These are phyloP conservation scores for Pichia kudriavzevii DNA, from an alignment of 1,139 yeast species.

Conservation along the genomic window DNA sequence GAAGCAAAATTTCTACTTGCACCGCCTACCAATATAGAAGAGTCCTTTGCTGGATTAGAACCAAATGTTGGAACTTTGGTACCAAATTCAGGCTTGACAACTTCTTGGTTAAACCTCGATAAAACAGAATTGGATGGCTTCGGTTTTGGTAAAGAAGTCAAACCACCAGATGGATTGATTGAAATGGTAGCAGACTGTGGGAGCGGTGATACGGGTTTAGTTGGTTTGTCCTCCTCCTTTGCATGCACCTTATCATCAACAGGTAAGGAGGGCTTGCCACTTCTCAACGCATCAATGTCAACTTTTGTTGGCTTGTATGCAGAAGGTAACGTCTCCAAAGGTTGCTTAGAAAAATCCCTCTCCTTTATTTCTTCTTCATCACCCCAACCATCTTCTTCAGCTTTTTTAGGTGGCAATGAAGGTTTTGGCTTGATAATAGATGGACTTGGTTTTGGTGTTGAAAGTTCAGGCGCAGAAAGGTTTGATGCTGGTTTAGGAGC, in stretches of 20 bases:
- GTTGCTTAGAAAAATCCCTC: slow-evolving; percentile 58
- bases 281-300: slow-evolving; percentile 35
- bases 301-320: slow-evolving; percentile 65
- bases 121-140: slow-evolving; percentile 47
- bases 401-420: slow-evolving; percentile 21
- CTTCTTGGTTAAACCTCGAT: slow-evolving; percentile 37
- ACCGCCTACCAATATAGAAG: slow-evolving; percentile 54
- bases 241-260: slow-evolving; percentile 9
- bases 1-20: slow-evolving; percentile 62
- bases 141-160: slow-evolving; percentile 61
- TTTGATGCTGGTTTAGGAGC: slow-evolving; percentile 21
- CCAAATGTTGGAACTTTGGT: slow-evolving; percentile 42
- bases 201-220: no score
- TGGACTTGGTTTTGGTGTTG: slow-evolving; percentile 14
- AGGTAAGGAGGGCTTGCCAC: slow-evolving; percentile 36
- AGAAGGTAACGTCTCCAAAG: slow-evolving; percentile 52
- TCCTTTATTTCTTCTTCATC: slow-evolving; percentile 60
- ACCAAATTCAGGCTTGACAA: slow-evolving; percentile 43
- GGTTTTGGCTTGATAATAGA: slow-evolving; percentile 17
- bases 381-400: slow-evolving; percentile 45
- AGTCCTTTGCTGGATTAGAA: slow-evolving; percentile 28
- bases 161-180: slow-evolving; percentile 32
- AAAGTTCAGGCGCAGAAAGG: slow-evolving; percentile 19
- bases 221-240: not conserved
- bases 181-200: slow-evolving; percentile 23